Percentiles rank a stretch among this genome's conserved stretches.
Evolutionary conservation across 352 stramenopile species (phyloP).

Genomic region (Saprolegnia parasitica): DNA sequence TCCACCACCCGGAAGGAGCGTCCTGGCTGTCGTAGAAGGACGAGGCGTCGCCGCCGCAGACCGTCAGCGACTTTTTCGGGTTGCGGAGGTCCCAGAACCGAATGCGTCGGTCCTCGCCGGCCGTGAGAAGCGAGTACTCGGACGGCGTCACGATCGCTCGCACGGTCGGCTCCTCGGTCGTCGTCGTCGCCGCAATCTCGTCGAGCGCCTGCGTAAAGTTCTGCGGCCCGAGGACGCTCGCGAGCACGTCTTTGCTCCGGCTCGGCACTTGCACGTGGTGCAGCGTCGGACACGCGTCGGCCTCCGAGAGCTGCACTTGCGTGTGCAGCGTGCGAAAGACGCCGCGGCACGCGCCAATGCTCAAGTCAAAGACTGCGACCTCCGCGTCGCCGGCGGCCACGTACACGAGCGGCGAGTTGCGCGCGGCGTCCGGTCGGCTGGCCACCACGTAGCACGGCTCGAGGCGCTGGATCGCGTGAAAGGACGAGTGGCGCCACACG

Average conservation of each 20-base stretch:
- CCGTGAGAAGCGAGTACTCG: slow-evolving; percentile 89
- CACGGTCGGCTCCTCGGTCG: slow-evolving; percentile 76
- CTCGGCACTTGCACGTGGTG: slow-evolving; percentile 72
- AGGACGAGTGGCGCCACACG: slow-evolving; percentile 94
- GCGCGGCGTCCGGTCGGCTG: slow-evolving; percentile 69
- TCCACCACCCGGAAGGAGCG: slow-evolving; percentile 76
- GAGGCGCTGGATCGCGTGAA: slow-evolving; percentile 85
- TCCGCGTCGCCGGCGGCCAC: slow-evolving; percentile 91
- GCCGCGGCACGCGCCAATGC: slow-evolving; percentile 86
- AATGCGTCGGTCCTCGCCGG: slow-evolving; percentile 92
- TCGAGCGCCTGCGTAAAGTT: slow-evolving; percentile 78
- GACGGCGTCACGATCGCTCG: slow-evolving; percentile 86
- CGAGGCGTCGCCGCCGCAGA: slow-evolving; percentile 83
- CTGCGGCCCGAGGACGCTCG: slow-evolving; percentile 75
- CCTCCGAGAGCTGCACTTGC: slow-evolving; percentile 54
- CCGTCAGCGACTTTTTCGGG: slow-evolving; percentile 90
- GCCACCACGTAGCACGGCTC: slow-evolving; percentile 56
- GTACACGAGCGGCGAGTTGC: slow-evolving; percentile 89
- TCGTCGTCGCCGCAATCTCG: slow-evolving; percentile 63
- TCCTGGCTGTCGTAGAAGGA: slow-evolving; percentile 84
- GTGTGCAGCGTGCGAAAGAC: slow-evolving; percentile 87
- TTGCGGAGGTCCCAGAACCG: slow-evolving; percentile 96
- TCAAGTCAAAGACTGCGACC: slow-evolving; percentile 83
- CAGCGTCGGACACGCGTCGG: slow-evolving; percentile 69
- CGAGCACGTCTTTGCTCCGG: slow-evolving; percentile 59